Evolutionary conservation across 306 rosid genomes (phyloP), one percentile per base, ranked within the genome.

Genomic region (Datisca glomerata): DNA sequence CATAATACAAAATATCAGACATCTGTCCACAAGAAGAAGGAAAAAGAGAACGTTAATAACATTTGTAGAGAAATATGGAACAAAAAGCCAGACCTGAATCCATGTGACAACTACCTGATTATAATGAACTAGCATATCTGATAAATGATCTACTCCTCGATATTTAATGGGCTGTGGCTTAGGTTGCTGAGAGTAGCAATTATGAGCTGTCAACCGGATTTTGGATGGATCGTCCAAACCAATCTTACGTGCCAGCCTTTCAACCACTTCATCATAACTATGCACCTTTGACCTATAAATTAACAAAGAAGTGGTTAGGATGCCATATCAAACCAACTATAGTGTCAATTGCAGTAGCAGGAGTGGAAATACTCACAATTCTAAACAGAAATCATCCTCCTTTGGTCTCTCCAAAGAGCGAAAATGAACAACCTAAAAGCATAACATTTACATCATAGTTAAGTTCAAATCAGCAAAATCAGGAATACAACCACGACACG

Each of bases 141-240:
- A 76, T 53, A 85, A 69, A 69, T 66, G 76, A 27, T 80, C 95
- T 8, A 55, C 75, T 28, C 95, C 95, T 41, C 80, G 65, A 45
- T 71, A 79, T 68, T 74, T 80, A 46, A 85, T 76, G 29, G 95
- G 81, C 47, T 76, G 93, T 41, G 95, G 81, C 57, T 85, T 85
- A 56, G 95, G 95, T 63, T 73, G 95, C 60, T 85, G 93, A 35
- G 87, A 76, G 38, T 85, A 80, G 65, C 95, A 85, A 63, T 80
- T 85, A 55, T 85, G 95, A 51, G 93, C 71, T 32, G 95, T 85
- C 21, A 85, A 86, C 60, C 93, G 66, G 43, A 85, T 68, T 71
- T 79, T 85, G 16, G 87, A 76, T 45, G 95, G 74, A 74, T 85
- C 95, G 7, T 62, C 68, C 75, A 76, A 58, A 36, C 71, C 75